Percentiles rank a stretch among this genome's conserved stretches.
These are phyloP conservation scores for Lepiota brunneoincarnata DNA, from an alignment of 768 basidiomycete genomes.

Conservation along the genomic window DNA sequence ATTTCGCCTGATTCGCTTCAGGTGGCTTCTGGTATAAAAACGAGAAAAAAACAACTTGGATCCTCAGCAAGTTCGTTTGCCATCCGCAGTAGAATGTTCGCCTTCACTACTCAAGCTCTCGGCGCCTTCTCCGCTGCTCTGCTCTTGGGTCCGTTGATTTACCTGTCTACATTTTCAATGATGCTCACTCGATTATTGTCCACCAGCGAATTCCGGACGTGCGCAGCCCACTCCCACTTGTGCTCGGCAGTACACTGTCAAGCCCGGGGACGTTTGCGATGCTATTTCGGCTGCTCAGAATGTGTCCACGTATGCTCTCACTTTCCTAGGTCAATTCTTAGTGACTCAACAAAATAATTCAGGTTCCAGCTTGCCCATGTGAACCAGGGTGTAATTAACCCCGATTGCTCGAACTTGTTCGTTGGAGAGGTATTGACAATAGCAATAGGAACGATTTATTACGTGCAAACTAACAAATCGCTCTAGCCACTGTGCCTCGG, in stretches of 20 bases:
- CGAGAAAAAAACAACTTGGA: no score
- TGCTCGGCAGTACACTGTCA: conserved; percentile 48
- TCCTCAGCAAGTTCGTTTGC: neutral
- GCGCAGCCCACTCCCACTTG: conserved; percentile 26
- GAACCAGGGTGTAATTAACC: conserved; percentile 45
- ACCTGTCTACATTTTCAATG: neutral
- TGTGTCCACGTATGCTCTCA: conserved; percentile 42
- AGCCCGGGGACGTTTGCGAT: conserved; percentile 53
- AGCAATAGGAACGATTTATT: neutral
- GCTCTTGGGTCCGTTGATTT: neutral
- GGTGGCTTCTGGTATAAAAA: neutral
- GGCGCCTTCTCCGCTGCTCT: neutral
- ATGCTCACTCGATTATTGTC: neutral
- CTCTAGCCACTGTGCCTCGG: conserved; percentile 53
- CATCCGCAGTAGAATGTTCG: neutral
- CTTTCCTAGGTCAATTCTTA: neutral
- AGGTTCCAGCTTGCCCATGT: conserved; percentile 61
- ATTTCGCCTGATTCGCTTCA: neutral
- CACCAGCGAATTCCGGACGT: neutral
- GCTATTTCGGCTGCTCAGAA: conserved; percentile 46
- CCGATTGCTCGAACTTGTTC: conserved; percentile 53
- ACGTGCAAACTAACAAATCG: neutral
- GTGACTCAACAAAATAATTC: neutral
- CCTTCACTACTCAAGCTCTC: neutral
- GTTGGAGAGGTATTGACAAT: conserved; percentile 40